Base-by-base conservation (phyloP, 2,329 filamentous ascomycete species). In the Trichophyton rubrum region DNA sequence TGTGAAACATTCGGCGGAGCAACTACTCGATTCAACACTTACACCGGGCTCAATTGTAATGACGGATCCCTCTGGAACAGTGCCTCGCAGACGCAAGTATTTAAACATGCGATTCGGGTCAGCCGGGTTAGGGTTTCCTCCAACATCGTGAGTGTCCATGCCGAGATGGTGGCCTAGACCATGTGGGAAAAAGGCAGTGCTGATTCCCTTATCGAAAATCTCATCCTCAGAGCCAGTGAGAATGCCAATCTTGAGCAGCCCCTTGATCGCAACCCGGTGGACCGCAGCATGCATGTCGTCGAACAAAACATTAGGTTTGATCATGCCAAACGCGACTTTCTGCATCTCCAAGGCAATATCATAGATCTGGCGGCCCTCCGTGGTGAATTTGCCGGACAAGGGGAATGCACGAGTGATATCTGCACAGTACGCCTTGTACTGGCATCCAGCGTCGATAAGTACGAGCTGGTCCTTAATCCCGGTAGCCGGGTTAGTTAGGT, bases 31-130 rank as follows among this genome's bases (percentile, higher is more conserved):
- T 38, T 38, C 13, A 5, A 56, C 59, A 78, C 84, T 74, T 78
- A 89, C 84, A 56, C 93, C 93, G 11, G 93, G 93, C 77, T 99
- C 93, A 43, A 97, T 92, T 0, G 93, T 99, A 59, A 99, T 85
- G 24, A 99, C 89, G 57, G 86, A 86, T 6, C 88, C 87, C 0
- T 85, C 86, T 0, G 90, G 89, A 56, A 96, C 73, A 22, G 75
- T 80, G 11, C 88, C 86, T 59, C 93, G 79, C 43, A 95, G 85
- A 51, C 93, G 81, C 62, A 99, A 77, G 70, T 96, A 97, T 59
- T 84, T 81, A 75, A 96, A 97, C 80, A 96, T 84, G 40, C 82
- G 78, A 71, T 99, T 91, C 62, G 81, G 77, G 70, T 99, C 93
- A 7, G 79, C 78, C 67, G 88, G 89, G 73, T 91, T 87, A 40